Evolutionary conservation across 1,284 basidiomycete genomes (phyloP), one percentile per base, ranked within the genome.

Genomic region (Thelephora terrestris): DNA sequence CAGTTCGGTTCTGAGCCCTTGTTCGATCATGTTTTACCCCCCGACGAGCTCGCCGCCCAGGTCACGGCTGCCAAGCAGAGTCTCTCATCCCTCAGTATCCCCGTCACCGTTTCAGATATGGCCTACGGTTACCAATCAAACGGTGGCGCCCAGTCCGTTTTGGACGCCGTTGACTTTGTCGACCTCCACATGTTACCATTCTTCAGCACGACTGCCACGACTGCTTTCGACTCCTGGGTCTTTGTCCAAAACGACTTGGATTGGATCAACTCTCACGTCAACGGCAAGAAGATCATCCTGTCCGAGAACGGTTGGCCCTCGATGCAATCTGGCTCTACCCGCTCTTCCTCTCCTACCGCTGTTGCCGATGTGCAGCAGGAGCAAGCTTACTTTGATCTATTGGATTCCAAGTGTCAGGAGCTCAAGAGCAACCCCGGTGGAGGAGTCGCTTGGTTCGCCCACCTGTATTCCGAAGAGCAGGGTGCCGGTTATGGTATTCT

Each of bases 221-320:
- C 69, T n/a, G 79, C 81, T 50, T 45, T 24, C 21, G 4, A 52
- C 35, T 67, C 84, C 0, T 85, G 81, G 79, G 74, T 78, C 1
- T 65, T 81, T n/a, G 75, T 86, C 1, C 47, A 69, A 45, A 58
- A 58, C 2, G 80, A 85, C 55, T 59, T 84, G 50, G 59, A 80
- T 47, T 87, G 76, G 74, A 85, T 86, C 56, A 67, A 78, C 39
- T 56, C 67, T 16, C 70, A 79, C 47, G 78, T 74, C 2, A 58
- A 70, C 23, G 78, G 75, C 14, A 85, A 84, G 68, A 87, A 87
- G 64, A 81, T 88, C 58, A 81, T 81, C 57, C 68, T 84, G 43
- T 78, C 75, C 54, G 71, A 85, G 82, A 85, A 84, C 57, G 82
- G 82, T 37, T 85, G 82, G 83, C 83, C 83, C 1, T 83, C 81